Conservation (phyloP, 306 rosid species). For the Spatholobus suberectus region DNA sequence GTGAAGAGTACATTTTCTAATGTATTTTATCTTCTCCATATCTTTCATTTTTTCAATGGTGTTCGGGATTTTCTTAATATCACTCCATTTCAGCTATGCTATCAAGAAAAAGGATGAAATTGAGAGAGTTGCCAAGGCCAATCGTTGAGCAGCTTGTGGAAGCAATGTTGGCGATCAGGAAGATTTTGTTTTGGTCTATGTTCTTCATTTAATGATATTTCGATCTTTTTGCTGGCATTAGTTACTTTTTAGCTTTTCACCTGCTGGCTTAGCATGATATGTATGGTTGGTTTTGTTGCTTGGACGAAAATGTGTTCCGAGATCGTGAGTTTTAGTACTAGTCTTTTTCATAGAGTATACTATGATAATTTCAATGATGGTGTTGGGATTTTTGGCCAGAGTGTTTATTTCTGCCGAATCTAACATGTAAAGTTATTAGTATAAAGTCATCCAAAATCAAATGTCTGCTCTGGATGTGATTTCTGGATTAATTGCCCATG, state of each 20-base stretch:
- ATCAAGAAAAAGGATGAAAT: slow-evolving; percentile 44
- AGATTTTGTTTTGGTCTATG: slow-evolving; percentile 13
- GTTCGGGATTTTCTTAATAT: background rate
- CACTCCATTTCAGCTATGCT: slow-evolving; percentile 36
- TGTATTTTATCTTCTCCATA: background rate
- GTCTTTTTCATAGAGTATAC: background rate
- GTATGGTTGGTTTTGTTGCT: background rate
- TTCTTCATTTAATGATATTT: background rate
- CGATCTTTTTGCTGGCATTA: background rate
- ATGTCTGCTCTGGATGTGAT: background rate
- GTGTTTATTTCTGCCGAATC: background rate
- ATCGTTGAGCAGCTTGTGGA: slow-evolving; percentile 27
- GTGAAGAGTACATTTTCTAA: background rate
- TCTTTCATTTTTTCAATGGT: background rate
- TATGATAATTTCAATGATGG: background rate
- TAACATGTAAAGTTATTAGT: background rate
- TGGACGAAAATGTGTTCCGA: background rate
- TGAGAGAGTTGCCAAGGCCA: slow-evolving; percentile 43
- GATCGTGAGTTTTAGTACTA: background rate
- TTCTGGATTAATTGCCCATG: background rate
- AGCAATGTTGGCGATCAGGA: background rate
- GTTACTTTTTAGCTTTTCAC: background rate
- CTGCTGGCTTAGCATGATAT: background rate
- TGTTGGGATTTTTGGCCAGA: background rate
- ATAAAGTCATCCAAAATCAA: background rate